Conservation (phyloP, 208 protist genomes). For the Wallacemonas sp. region DNA sequence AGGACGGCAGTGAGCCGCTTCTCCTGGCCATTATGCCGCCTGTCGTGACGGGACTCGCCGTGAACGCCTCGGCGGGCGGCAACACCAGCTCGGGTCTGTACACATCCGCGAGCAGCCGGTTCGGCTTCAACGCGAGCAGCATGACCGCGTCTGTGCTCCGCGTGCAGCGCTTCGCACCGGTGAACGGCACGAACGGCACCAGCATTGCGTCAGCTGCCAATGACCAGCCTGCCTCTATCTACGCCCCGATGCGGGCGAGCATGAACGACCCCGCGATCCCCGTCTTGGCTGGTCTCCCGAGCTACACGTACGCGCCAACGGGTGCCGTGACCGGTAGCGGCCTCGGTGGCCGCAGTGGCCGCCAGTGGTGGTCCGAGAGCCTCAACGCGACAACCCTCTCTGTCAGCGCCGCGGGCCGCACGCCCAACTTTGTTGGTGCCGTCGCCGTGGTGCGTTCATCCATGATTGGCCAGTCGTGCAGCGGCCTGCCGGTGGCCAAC, state of each 20-base stretch:
- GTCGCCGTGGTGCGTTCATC: constrained; percentile 61
- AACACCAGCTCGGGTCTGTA: neutral
- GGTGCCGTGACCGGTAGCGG: constrained; percentile 51
- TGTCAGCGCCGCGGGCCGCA: neutral
- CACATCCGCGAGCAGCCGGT: neutral
- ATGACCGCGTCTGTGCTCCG: constrained; percentile 24
- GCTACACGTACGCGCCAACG: constrained; percentile 39
- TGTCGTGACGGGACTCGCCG: constrained; percentile 24
- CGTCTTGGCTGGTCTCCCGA: constrained; percentile 27
- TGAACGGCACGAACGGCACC: neutral
- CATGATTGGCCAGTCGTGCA: constrained; percentile 43
- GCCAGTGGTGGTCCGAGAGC: constrained; percentile 1
- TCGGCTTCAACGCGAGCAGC: constrained; percentile 12
- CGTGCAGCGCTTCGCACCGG: constrained; percentile 22
- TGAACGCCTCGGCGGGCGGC: constrained; percentile 17
- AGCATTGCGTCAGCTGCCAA: neutral
- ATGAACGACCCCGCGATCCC: neutral
- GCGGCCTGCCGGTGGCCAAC: constrained; percentile 20
- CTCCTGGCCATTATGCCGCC: constrained; percentile 30
- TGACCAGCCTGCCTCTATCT: constrained; percentile 14
- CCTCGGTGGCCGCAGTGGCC: constrained; percentile 34
- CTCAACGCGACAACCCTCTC: neutral
- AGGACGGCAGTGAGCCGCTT: constrained; percentile 3
- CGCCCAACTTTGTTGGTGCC: constrained; percentile 39
- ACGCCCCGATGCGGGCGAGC: constrained; percentile 4